Evolutionary conservation across 495 filamentous ascomycete species (phyloP).

Genomic region (Penicillium cataractarum): DNA sequence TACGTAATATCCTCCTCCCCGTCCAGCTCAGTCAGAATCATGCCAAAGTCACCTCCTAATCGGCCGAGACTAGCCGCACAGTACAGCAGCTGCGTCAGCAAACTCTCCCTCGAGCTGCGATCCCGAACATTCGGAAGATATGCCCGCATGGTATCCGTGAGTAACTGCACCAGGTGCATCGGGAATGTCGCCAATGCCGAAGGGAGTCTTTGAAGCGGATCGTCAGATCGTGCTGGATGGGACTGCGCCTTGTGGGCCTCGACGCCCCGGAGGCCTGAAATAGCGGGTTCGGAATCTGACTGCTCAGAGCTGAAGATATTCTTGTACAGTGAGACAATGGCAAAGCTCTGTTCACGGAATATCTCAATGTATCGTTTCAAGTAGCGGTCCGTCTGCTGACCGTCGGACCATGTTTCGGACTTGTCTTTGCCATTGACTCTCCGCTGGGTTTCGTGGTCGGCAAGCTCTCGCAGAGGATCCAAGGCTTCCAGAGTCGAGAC

Average conservation of each 20-base stretch:
- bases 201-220: constrained; percentile 71
- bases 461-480: constrained; percentile 82
- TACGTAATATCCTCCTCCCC: constrained; percentile 55
- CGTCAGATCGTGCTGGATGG: constrained; percentile 36
- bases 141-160: constrained; percentile 73
- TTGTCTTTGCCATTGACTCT: constrained; percentile 32
- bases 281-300: constrained; percentile 39
- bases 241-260: constrained; percentile 37
- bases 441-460: constrained; percentile 78
- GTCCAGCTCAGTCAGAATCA: constrained; percentile 74
- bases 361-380: constrained; percentile 97
- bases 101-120: constrained; percentile 74
- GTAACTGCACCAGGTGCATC: constrained; percentile 77
- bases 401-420: constrained; percentile 62
- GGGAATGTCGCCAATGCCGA: constrained; percentile 83
- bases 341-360: constrained; percentile 97
- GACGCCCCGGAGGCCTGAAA: constrained; percentile 36
- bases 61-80: constrained; percentile 92
- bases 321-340: constrained; percentile 88
- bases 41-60: constrained; percentile 89
- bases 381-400: constrained; percentile 92
- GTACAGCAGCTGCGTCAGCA: constrained; percentile 94
- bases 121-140: constrained; percentile 89
- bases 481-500: constrained; percentile 80
- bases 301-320: constrained; percentile 75